Evolutionary conservation across 805 yeast genomes (phyloP).

Genomic region (Blastobotrys attinorum): DNA sequence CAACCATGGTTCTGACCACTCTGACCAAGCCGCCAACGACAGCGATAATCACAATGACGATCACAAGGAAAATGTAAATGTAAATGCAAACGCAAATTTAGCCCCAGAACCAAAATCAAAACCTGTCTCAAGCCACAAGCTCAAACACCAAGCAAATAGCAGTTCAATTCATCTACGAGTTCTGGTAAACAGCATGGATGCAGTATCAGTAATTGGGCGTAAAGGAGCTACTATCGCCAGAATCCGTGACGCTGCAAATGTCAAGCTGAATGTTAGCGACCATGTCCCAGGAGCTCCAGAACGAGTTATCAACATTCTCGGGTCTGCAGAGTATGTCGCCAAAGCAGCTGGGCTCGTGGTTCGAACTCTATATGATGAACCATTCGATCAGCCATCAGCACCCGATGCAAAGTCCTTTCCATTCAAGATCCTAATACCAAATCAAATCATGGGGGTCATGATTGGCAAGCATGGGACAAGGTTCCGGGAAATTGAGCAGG

Average conservation of each 20-base stretch:
- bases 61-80: too few relatives aligned
- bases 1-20: too few relatives aligned
- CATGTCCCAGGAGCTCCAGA: conserved; percentile 65
- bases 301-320: conserved; percentile 65
- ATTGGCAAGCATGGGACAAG: conserved; percentile 71
- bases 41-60: too few relatives aligned
- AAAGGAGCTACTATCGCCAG: conserved; percentile 68
- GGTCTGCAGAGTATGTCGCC: conserved; percentile 70
- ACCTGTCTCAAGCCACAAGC: conserved; percentile 5
- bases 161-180: conserved; percentile 51
- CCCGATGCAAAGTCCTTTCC: conserved; percentile 46
- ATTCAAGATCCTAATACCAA: conserved; percentile 62
- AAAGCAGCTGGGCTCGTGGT: conserved; percentile 71
- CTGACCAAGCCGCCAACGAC: too few relatives aligned
- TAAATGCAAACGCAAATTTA: too few relatives aligned
- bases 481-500: conserved; percentile 74
- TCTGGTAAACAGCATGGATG: conserved; percentile 69
- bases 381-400: conserved; percentile 54
- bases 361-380: conserved; percentile 58
- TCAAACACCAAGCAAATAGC: not conserved
- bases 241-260: conserved; percentile 54
- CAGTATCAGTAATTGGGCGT: conserved; percentile 67
- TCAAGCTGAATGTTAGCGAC: conserved; percentile 64
- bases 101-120: too few relatives aligned
- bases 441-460: conserved; percentile 69